phyloP scores from a whole-genome alignment of 1,284 basidiomycete species.

The Pyrrhoderma noxium region DNA sequence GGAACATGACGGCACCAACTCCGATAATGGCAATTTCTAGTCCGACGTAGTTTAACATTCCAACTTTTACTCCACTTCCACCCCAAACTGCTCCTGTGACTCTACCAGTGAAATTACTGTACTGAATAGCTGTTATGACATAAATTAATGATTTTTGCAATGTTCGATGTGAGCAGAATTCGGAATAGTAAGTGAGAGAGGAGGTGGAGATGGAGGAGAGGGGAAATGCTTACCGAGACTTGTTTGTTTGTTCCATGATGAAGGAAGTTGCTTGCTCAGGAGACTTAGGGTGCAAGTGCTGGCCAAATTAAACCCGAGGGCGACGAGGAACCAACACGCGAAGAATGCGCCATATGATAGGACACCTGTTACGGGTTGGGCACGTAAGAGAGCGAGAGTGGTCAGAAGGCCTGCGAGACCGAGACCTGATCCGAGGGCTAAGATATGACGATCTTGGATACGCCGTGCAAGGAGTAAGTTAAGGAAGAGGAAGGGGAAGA shows the following conservation, averaged over 20 bases:
- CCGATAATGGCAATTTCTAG: slow-evolving; percentile 56
- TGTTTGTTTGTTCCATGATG: slow-evolving; percentile 48
- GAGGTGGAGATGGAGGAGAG: too few species aligned
- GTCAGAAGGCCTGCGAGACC: slow-evolving; percentile 48
- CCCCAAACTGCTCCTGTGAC: slow-evolving; percentile 62
- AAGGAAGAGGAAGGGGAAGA: slow-evolving; percentile 59
- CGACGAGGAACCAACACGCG: slow-evolving; percentile 58
- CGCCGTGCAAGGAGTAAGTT: slow-evolving; percentile 52
- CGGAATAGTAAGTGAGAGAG: too few species aligned
- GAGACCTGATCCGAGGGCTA: slow-evolving; percentile 44
- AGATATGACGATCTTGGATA: slow-evolving; percentile 54
- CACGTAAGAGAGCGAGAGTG: slow-evolving; percentile 39
- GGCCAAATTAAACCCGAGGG: slow-evolving; percentile 63
- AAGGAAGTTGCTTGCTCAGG: slow-evolving; percentile 59
- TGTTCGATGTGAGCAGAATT: too few species aligned
- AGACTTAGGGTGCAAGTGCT: slow-evolving; percentile 60
- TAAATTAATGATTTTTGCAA: too few species aligned
- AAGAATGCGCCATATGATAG: slow-evolving; percentile 48
- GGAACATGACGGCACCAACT: slow-evolving; percentile 47
- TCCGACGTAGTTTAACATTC: slow-evolving; percentile 57
- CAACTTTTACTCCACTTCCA: slow-evolving; percentile 55
- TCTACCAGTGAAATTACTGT: slow-evolving; percentile 57
- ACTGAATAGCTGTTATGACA: slow-evolving; percentile 44
- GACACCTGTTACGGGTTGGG: slow-evolving; percentile 22
- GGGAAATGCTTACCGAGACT: slow-evolving; percentile 31